These are phyloP conservation scores for Vitis hybrid DNA, from an alignment of 177 flowering plant species.

Conservation along the genomic window DNA sequence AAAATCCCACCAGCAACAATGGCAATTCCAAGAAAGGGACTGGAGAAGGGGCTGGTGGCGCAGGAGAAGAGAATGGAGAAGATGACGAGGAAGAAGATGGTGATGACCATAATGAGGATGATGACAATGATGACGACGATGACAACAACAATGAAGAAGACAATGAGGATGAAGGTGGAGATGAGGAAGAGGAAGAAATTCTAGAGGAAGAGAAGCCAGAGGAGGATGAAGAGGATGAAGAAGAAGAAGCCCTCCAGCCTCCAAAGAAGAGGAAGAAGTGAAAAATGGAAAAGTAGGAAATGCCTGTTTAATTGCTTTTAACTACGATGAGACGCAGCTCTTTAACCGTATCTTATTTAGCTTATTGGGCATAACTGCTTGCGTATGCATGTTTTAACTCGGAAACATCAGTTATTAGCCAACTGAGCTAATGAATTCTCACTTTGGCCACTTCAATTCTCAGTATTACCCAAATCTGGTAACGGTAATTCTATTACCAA, in stretches of 20 bases:
- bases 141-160: constrained; percentile 20
- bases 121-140: constrained; percentile 13
- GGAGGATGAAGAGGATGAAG: constrained; percentile 31
- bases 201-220: constrained; percentile 8
- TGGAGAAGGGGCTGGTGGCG: constrained; percentile 12
- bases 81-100: constrained; percentile 14
- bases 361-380: not conserved
- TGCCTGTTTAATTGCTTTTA: not conserved
- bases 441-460: not conserved
- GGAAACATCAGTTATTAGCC: not conserved
- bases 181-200: constrained; percentile 15
- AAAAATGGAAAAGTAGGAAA: not conserved
- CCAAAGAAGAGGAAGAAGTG: constrained; percentile 42
- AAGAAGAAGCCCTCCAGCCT: constrained; percentile 33
- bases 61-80: constrained; percentile 8
- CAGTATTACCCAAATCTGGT: not conserved
- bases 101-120: constrained; percentile 9
- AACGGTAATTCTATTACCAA: too few species aligned
- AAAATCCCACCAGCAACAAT: constrained; percentile 19
- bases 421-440: not conserved
- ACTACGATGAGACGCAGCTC: too few species aligned
- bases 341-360: not conserved
- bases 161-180: constrained; percentile 17
- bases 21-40: constrained; percentile 14
- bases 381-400: not conserved